Conservation (phyloP, 345 rosid genomes). For the Boechera stricta region DNA sequence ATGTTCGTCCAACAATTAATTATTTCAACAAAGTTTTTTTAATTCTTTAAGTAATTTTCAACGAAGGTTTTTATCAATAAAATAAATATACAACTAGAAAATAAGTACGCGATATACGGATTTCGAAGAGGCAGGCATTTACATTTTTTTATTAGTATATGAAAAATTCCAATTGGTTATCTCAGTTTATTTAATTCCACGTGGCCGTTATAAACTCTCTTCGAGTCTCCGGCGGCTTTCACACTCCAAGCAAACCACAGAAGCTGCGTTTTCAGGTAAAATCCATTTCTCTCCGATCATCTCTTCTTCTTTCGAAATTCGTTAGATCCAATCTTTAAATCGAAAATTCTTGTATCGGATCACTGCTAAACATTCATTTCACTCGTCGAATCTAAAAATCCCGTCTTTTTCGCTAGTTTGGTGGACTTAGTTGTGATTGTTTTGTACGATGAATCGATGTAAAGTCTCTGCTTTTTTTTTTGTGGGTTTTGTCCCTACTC, state of each 20-base stretch:
- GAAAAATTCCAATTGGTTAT: no score
- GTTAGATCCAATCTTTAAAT: conserved; percentile 19
- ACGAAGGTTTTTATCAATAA: not conserved
- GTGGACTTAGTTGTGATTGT: conserved; percentile 22
- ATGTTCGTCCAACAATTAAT: not conserved
- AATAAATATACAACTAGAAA: not conserved
- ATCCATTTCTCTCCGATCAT: conserved; percentile 29
- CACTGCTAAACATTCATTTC: conserved; percentile 3
- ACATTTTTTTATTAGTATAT: no score
- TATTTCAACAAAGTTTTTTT: no score
- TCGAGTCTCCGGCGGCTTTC: conserved; percentile 43
- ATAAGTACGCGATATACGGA: conserved; percentile 7
- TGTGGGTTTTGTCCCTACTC: conserved; percentile 1
- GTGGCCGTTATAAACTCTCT: conserved; percentile 29
- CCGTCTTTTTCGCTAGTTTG: not conserved
- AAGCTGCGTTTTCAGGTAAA: conserved; percentile 37
- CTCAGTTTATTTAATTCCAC: conserved; percentile 4
- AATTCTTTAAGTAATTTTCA: not conserved
- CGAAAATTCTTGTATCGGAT: not conserved
- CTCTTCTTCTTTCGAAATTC: not conserved
- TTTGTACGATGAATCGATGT: not conserved
- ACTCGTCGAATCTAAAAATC: conserved; percentile 24
- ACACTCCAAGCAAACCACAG: conserved; percentile 19
- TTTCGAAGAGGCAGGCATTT: no score
- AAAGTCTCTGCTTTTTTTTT: not conserved